phyloP scores from a whole-genome alignment of 73 alveolate genomes.

The Paramecium sexaurelia region DNA sequence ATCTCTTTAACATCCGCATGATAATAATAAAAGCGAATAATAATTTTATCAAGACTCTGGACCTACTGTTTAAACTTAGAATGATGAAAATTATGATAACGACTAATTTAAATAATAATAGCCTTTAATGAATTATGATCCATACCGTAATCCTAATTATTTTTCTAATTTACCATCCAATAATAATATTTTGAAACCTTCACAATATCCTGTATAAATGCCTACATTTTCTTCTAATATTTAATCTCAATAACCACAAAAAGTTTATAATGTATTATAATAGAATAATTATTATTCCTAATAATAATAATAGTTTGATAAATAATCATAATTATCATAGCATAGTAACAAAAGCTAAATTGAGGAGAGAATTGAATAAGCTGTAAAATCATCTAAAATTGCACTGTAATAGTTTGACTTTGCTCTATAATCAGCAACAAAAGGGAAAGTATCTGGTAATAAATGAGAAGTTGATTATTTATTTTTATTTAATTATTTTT shows the following conservation, averaged over 20 bases:
- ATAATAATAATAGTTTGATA: neutral
- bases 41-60: neutral
- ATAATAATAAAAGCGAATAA: neutral
- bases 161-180: neutral
- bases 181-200: neutral
- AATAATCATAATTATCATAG: neutral
- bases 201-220: neutral
- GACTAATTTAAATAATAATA: neutral
- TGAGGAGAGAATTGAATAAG: neutral
- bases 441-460: neutral
- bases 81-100: neutral
- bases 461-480: neutral
- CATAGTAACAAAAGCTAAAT: neutral
- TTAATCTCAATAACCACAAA: neutral
- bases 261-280: neutral
- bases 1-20: neutral
- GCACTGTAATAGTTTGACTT: neutral
- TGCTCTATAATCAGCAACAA: neutral
- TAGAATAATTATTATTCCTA: neutral
- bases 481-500: neutral
- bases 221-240: neutral
- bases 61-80: neutral
- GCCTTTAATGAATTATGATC: neutral
- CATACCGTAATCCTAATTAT: neutral
- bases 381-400: neutral